Conservation (phyloP, 257 asterid species). For the Gentiana dahurica region DNA sequence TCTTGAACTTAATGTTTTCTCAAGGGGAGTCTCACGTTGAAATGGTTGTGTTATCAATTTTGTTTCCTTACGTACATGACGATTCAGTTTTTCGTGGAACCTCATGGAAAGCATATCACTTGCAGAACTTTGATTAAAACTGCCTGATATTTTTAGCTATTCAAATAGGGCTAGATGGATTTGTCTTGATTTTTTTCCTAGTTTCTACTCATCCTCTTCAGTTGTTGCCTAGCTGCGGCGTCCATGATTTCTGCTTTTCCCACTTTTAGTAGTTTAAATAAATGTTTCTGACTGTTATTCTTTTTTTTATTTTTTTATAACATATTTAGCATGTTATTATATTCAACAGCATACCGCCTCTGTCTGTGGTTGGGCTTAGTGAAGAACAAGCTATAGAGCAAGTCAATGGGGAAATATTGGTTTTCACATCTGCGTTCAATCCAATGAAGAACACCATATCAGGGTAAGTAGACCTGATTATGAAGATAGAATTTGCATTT, state of each 20-base stretch:
- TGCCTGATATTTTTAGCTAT: too few relatives aligned
- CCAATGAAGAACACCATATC: slow-evolving; percentile 98
- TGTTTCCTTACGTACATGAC: too few relatives aligned
- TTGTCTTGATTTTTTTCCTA: too few relatives aligned
- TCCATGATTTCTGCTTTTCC: neutral
- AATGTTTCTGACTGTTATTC: neutral
- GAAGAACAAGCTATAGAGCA: slow-evolving; percentile 83
- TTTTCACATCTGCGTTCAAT: slow-evolving; percentile 82
- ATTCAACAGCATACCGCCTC: slow-evolving; percentile 87
- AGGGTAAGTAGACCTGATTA: slow-evolving; percentile 37
- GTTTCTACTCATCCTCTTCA: too few relatives aligned
- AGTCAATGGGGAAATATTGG: slow-evolving; percentile 61
- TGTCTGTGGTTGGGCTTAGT: slow-evolving; percentile 83
- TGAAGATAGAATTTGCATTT: neutral
- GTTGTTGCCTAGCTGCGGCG: neutral
- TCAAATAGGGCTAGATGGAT: too few relatives aligned
- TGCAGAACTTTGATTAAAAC: too few relatives aligned
- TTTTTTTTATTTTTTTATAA: neutral
- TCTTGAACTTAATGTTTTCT: too few relatives aligned
- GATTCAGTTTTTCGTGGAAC: too few relatives aligned
- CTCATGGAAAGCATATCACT: too few relatives aligned
- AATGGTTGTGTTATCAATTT: too few relatives aligned
- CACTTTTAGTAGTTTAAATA: slow-evolving; percentile 1
- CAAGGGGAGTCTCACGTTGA: too few relatives aligned
- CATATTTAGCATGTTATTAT: slow-evolving; percentile 11